Conservation (phyloP, 495 filamentous ascomycete species). For the Pyrenopolyporus hunteri region DNA sequence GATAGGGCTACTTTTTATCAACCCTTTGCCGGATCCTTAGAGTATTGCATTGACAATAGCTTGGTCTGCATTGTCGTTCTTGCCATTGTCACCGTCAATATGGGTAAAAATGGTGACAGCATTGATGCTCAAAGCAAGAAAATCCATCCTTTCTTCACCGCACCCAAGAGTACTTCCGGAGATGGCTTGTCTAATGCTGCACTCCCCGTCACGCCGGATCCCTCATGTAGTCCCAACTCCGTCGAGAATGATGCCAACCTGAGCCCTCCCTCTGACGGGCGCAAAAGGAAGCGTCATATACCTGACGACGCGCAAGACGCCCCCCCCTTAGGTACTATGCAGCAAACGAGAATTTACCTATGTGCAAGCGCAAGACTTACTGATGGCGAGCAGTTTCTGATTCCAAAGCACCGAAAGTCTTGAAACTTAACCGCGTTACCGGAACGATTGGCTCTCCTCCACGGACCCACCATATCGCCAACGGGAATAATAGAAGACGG, state of each 20-base stretch:
- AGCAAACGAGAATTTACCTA: neutral
- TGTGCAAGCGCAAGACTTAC: neutral
- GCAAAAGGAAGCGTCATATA: conserved; percentile 36
- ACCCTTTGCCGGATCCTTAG: neutral
- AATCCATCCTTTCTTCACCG: conserved; percentile 52
- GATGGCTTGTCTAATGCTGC: conserved; percentile 5
- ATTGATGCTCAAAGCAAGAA: conserved; percentile 34
- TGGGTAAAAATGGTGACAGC: conserved; percentile 22
- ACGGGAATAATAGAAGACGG: conserved; percentile 16
- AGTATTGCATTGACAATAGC: neutral
- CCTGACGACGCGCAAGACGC: conserved; percentile 1
- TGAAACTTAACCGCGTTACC: conserved; percentile 56
- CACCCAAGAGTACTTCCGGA: conserved; percentile 23
- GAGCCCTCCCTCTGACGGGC: neutral
- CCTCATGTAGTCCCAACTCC: conserved; percentile 31
- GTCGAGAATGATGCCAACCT: conserved; percentile 10
- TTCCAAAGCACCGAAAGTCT: conserved; percentile 51
- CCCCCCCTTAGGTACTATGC: conserved; percentile 2
- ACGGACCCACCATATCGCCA: conserved; percentile 23
- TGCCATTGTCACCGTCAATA: conserved; percentile 9
- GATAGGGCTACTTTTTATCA: neutral
- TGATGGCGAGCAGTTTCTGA: conserved; percentile 1
- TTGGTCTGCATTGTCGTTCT: neutral
- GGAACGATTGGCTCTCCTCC: conserved; percentile 63
- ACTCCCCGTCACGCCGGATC: conserved; percentile 32